Conservation (phyloP, 192 early-diverging fungal genomes). For the Polychytrium aggregatum region DNA sequence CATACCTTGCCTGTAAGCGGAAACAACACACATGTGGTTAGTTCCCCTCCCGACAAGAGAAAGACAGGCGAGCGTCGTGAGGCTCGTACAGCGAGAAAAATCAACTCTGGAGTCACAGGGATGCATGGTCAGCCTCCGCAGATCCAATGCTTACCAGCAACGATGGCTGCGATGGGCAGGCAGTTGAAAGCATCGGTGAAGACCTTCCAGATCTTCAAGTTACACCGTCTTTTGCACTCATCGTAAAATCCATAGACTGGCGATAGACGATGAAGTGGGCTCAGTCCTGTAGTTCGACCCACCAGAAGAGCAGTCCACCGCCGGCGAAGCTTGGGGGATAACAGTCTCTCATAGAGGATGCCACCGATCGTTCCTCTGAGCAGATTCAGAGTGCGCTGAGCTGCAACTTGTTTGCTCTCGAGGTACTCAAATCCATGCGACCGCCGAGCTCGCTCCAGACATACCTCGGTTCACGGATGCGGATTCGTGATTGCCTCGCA, state of each 20-base stretch:
- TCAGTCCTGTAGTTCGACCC: neutral
- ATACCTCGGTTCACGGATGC: constrained; percentile 80
- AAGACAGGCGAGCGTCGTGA: neutral
- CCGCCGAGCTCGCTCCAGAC: neutral
- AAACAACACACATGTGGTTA: neutral
- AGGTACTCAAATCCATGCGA: too few relatives aligned
- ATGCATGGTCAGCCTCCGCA: neutral
- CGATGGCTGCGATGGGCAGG: constrained; percentile 81
- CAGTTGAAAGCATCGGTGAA: constrained; percentile 93
- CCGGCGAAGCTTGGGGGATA: neutral
- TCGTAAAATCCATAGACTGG: constrained; percentile 93
- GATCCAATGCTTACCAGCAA: constrained; percentile 53
- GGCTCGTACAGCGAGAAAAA: neutral
- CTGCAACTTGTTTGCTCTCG: too few relatives aligned
- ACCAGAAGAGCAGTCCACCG: neutral
- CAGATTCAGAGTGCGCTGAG: too few relatives aligned
- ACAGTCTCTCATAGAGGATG: neutral
- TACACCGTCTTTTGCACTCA: constrained; percentile 86
- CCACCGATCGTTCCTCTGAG: too few relatives aligned
- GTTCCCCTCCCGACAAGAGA: neutral
- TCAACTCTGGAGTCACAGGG: neutral
- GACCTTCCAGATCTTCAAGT: constrained; percentile 78
- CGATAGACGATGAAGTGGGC: neutral
- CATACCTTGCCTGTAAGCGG: constrained; percentile 2
- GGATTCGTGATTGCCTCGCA: constrained; percentile 95